Conservation (phyloP, 495 filamentous ascomycete species). For the Neurospora sp. region DNA sequence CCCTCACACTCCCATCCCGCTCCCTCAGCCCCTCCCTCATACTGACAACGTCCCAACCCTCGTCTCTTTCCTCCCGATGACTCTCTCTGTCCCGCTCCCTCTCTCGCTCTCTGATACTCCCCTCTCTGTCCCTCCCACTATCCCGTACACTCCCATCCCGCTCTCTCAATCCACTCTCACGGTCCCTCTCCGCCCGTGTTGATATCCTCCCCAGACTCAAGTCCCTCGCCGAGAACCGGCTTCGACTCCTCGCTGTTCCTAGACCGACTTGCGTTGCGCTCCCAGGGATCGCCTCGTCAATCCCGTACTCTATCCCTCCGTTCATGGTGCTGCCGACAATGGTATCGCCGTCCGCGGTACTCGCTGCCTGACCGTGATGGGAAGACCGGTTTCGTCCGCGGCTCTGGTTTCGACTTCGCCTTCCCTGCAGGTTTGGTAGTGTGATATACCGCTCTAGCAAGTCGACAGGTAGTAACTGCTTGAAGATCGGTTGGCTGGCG, state of each 20-base stretch:
- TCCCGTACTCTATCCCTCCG: background rate
- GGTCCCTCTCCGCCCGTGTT: background rate
- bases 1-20: background rate
- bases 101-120: background rate
- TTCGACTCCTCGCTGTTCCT: background rate
- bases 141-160: background rate
- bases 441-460: conserved; percentile 23
- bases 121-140: background rate
- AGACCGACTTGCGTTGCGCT: background rate
- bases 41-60: background rate
- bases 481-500: conserved; percentile 23
- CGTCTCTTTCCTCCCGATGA: background rate
- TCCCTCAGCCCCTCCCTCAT: background rate
- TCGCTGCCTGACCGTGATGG: background rate
- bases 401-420: background rate
- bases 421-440: conserved; percentile 16
- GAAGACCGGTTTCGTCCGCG: background rate
- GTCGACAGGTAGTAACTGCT: conserved; percentile 24
- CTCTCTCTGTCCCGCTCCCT: background rate
- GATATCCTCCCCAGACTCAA: background rate
- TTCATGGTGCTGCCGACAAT: background rate
- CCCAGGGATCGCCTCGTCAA: background rate
- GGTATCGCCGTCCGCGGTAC: background rate
- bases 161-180: background rate
- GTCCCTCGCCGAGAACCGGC: background rate